Conservation (phyloP, 78 protist species). For the Speleostelium caveatum region DNA sequence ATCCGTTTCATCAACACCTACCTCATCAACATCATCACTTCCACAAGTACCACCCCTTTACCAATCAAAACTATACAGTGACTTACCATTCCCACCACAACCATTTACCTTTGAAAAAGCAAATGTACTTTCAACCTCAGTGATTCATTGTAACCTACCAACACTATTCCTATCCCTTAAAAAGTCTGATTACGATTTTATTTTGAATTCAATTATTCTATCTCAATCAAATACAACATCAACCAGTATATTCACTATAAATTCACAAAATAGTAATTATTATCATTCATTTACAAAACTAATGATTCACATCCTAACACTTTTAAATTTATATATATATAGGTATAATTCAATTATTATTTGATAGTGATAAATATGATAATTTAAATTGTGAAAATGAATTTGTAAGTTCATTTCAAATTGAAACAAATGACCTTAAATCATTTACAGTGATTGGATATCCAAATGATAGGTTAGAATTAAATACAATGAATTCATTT, state of each 20-base stretch:
- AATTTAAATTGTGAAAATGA: neutral
- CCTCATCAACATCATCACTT: neutral
- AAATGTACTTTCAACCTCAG: constrained; percentile 8
- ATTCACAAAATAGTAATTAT: constrained; percentile 15
- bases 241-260: constrained; percentile 18
- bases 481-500: neutral
- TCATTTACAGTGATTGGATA: neutral
- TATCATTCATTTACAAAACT: neutral
- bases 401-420: neutral
- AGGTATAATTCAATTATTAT: neutral
- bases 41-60: neutral
- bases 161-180: neutral
- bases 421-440: neutral
- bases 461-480: neutral
- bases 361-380: neutral
- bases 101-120: constrained; percentile 14
- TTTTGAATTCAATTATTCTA: constrained; percentile 7
- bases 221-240: constrained; percentile 4
- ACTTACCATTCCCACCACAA: no score
- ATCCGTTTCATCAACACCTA: neutral
- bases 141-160: constrained; percentile 29
- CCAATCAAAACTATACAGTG: neutral
- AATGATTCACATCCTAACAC: neutral
- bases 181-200: constrained; percentile 40
- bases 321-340: no score